phyloP scores from a whole-genome alignment of 1,139 yeast species.

The Oligophagozyma castellii region DNA sequence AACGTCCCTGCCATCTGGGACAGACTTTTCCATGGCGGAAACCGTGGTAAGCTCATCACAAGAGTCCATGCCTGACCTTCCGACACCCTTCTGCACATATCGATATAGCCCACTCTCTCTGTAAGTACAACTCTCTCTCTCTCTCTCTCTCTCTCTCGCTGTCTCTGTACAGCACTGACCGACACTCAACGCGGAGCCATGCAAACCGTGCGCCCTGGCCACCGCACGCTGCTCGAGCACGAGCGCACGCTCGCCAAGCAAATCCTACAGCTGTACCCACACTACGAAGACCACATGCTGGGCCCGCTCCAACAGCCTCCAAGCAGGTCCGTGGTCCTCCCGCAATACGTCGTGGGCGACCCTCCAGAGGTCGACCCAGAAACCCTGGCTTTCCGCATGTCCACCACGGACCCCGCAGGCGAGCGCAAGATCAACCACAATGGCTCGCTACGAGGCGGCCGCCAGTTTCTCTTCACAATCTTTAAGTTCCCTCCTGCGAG shows the following conservation, averaged over 20 bases:
- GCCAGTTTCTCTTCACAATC: slow-evolving; percentile 64
- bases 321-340: slow-evolving; percentile 6
- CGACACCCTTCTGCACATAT: too few relatives aligned
- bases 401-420: slow-evolving; percentile 58
- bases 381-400: slow-evolving; percentile 8
- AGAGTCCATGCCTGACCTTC: too few relatives aligned
- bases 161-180: too few relatives aligned
- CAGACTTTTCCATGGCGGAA: slow-evolving; percentile 28
- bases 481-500: slow-evolving; percentile 28
- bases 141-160: too few relatives aligned
- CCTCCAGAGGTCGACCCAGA: slow-evolving; percentile 4
- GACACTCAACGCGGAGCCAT: too few relatives aligned
- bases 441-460: slow-evolving; percentile 57
- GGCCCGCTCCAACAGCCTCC: slow-evolving; percentile 11
- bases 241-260: slow-evolving; percentile 6
- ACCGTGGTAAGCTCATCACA: slow-evolving; percentile 26
- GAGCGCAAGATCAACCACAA: slow-evolving; percentile 51
- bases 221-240: too few relatives aligned
- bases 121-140: too few relatives aligned
- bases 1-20: slow-evolving; percentile 35
- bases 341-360: slow-evolving; percentile 29
- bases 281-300: slow-evolving; percentile 10
- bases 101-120: too few relatives aligned
- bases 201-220: too few relatives aligned
- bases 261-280: slow-evolving; percentile 5